A percentile compares a stretch with the other conserved stretches of the same genome.
Conservation (phyloP, 768 basidiomycete genomes). For the Saitozyma podzolica region DNA sequence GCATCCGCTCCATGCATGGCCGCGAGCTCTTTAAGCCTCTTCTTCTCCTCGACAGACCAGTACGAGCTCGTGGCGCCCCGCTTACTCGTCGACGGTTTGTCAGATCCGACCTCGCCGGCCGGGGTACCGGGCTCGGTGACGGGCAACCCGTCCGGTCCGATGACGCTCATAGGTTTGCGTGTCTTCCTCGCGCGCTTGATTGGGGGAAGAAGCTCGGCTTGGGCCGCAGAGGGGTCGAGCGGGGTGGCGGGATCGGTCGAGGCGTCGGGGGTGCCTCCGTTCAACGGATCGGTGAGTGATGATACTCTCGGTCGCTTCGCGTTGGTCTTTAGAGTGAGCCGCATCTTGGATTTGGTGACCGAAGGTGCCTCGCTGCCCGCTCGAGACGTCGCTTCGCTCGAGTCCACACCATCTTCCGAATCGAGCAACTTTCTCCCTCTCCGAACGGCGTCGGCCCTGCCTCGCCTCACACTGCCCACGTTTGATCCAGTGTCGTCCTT, state of each 20-base stretch:
- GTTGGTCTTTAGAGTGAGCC: conserved; percentile 19
- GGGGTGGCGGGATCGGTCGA: conserved; percentile 1
- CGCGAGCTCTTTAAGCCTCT: conserved; percentile 61
- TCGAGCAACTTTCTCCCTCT: conserved; percentile 7
- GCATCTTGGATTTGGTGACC: conserved; percentile 20
- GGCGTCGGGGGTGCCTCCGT: neutral
- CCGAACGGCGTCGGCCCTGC: neutral
- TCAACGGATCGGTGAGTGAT: conserved; percentile 12
- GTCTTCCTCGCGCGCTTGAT: conserved; percentile 37
- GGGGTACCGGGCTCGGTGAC: neutral
- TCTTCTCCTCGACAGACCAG: conserved; percentile 70
- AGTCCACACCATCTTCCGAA: conserved; percentile 9
- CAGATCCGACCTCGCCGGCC: neutral
- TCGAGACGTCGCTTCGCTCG: conserved; percentile 9
- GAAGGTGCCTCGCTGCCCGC: conserved; percentile 27
- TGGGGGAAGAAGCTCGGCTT: conserved; percentile 32
- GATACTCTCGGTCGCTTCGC: conserved; percentile 35
- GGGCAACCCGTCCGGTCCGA: conserved; percentile 1
- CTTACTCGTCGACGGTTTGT: neutral
- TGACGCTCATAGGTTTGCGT: conserved; percentile 8
- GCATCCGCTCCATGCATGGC: conserved; percentile 68
- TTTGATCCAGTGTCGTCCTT: conserved; percentile 13
- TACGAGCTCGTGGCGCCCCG: conserved; percentile 52
- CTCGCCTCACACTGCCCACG: conserved; percentile 3
- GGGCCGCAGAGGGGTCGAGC: conserved; percentile 4